These are phyloP conservation scores for Tricholoma terreum DNA, from an alignment of 768 basidiomycete species.

Conservation along the genomic window DNA sequence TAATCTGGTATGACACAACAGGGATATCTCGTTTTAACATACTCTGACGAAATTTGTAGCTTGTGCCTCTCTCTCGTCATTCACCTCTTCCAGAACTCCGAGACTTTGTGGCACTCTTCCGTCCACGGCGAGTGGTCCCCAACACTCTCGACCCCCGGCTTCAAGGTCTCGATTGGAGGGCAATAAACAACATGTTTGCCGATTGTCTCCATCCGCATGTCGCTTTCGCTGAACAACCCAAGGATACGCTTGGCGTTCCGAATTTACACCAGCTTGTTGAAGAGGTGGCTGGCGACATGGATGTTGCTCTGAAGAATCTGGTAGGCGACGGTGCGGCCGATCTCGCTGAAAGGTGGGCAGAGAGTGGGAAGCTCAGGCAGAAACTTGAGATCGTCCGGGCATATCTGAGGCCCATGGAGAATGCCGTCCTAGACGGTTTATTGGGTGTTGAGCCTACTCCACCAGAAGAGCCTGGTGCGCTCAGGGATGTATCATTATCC, in stretches of 20 bases:
- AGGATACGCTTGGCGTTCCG: background rate
- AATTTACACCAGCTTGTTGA: constrained; percentile 7
- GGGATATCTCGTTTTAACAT: background rate
- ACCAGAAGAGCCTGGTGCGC: background rate
- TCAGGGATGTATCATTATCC: constrained; percentile 1
- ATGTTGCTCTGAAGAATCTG: constrained; percentile 63
- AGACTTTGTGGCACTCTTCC: constrained; percentile 76
- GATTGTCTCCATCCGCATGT: constrained; percentile 43
- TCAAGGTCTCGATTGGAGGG: constrained; percentile 67
- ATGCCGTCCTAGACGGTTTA: constrained; percentile 32
- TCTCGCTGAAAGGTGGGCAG: constrained; percentile 54
- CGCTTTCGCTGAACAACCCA: constrained; percentile 2
- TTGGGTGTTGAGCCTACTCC: constrained; percentile 14
- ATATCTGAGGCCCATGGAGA: constrained; percentile 39
- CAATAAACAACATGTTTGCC: constrained; percentile 66
- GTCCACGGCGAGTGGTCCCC: constrained; percentile 72
- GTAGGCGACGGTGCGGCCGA: constrained; percentile 50
- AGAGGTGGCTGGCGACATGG: constrained; percentile 31
- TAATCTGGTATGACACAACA: constrained; percentile 53
- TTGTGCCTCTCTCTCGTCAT: constrained; percentile 83
- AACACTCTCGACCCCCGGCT: constrained; percentile 63
- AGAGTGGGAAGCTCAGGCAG: constrained; percentile 39
- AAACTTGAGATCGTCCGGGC: constrained; percentile 44
- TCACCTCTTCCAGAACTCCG: constrained; percentile 86
- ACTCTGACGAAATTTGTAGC: constrained; percentile 36